Base-by-base conservation (phyloP, 352 stramenopile genomes). In the Pythium sp. region DNA sequence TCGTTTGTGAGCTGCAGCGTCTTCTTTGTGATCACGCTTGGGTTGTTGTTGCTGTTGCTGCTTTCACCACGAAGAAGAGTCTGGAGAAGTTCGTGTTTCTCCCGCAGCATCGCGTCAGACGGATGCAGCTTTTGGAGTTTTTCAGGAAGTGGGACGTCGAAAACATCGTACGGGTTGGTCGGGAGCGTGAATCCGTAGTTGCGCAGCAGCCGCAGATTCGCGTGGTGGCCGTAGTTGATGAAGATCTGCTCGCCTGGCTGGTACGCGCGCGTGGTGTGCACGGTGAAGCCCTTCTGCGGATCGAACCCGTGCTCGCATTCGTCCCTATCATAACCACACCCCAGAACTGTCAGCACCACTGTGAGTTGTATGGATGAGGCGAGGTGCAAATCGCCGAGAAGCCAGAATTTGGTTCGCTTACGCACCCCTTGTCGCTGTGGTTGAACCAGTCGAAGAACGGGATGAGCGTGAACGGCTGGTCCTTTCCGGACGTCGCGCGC, bases 381-480 rank as follows among this genome's bases (percentile, higher is more conserved):
- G 43, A 11, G 7, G 18, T 51, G 2, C 43, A 51, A 18, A 51
- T 24, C 43, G 9, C 43, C 18, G 6, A 24, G 7, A 24, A 51
- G 43, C 5, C 43, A 51, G 43, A 51, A 51, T 24, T 51, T 51
- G 15, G 18, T 51, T 38, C 12, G 3, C 20, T 18, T 18, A 24
- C 68, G 32, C 76, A 93, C 84, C 82, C 76, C 22, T 76, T 75
- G 55, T 86, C 74, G 30, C 74, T 72, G 61, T 95, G 87, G 62
- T 95, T 93, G 70, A 94, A 94, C 81, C 80, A 95, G 76, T 95
- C 87, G 62, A 95, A 93, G 71, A 93, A 92, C 36, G 87, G 87
- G 34, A 93, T 89, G 18, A 95, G 77, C 24, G 86, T 80, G 75
- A 95, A 95, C 28, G 87, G 87, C 72, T 94, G 87, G 36, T 80